Evolutionary conservation across 2,329 filamentous ascomycete species (phyloP), one percentile per base, ranked within the genome.

Genomic region (Botrytis galanthina): DNA sequence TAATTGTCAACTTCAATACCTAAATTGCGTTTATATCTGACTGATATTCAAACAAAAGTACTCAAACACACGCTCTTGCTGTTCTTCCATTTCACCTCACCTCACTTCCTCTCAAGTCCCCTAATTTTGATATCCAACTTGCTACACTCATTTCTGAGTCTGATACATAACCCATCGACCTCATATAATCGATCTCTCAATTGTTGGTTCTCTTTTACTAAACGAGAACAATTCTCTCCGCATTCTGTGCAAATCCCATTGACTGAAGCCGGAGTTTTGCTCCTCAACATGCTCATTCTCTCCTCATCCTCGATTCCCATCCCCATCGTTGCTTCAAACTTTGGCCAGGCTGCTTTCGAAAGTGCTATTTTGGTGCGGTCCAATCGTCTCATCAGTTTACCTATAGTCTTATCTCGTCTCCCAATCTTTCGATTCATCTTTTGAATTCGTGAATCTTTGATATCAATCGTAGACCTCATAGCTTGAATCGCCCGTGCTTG

Each of bases 81-180:
- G 20, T 18, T 18, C 26, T 42, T 10, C 14, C 6, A 16, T 29
- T 16, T 14, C 18, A 42, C 22, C 26, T 14, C 18, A 42, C 22
- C 9, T n/a, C 10, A 12, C 29, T 42, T 14, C 14, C 10, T 29
- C 37, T 68, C 35, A 9, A 68, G 46, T 35, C 35, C 35, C 9
- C 16, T 39, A 6, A 42, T 57, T 14, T 57, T 42, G 39, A 12
- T 68, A 18, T 68, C 64, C 32, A 68, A 4, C 32, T 68, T 54
- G 32, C 46, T n/a, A 32, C 64, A 68, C 48, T 54, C 35, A 16
- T 37, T 68, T 26, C 48, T 42, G 35, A 68, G 64, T 29, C 64
- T 68, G 8, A 57, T 57, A 35, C 64, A 68, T 32, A 68, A 57
- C 16, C 64, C 64, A 42, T 68, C 64, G 10, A 68, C 35, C 26